Percentiles rank a stretch among this genome's conserved stretches.
phyloP scores from a whole-genome alignment of 331 rosid species.

The Quercus phellos region DNA sequence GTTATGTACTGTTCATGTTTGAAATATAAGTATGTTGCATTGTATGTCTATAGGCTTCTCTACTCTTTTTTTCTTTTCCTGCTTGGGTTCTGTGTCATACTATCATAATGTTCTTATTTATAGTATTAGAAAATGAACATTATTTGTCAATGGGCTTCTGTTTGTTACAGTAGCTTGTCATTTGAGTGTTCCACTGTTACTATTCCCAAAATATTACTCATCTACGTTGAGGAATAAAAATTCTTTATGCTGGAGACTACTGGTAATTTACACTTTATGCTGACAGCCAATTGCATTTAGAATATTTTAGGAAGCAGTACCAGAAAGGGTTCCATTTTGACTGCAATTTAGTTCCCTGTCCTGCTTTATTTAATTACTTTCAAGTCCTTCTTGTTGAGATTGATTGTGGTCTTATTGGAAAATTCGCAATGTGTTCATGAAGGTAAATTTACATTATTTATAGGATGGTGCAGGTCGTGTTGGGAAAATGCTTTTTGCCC shows the following conservation, averaged over 20 bases:
- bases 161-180: no score
- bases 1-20: not conserved
- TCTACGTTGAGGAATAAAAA: not conserved
- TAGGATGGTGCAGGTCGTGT: conserved; percentile 99
- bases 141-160: no score
- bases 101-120: no score
- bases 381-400: not conserved
- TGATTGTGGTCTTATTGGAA: not conserved
- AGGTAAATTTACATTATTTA: conserved; percentile 5
- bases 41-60: not conserved
- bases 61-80: not conserved
- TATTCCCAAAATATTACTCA: no score
- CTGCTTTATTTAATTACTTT: not conserved
- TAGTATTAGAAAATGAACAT: no score
- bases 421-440: not conserved
- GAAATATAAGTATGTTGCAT: no score
- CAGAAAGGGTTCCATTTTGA: not conserved
- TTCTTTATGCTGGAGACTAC: not conserved
- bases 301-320: not conserved
- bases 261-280: not conserved
- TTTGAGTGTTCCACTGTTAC: no score
- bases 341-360: not conserved
- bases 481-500: conserved; percentile 95
- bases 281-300: not conserved
- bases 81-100: not conserved